These are phyloP conservation scores for Gossypium raimondii DNA, from an alignment of 345 rosid species.

Conservation along the genomic window DNA sequence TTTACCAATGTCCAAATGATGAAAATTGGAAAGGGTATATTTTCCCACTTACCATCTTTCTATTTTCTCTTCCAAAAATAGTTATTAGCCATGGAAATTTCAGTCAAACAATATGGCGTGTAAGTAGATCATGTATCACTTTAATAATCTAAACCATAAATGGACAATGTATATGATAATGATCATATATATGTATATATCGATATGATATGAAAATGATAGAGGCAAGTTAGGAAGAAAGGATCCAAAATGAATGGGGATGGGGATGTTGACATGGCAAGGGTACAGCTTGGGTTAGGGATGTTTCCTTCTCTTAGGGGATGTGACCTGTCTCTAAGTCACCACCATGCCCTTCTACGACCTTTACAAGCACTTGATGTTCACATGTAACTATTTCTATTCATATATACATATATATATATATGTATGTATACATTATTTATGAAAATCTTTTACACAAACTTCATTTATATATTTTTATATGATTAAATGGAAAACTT, in stretches of 20 bases:
- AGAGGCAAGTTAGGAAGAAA: slow-evolving; percentile 24
- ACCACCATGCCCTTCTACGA: slow-evolving; percentile 33
- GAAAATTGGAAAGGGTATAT: slow-evolving; percentile 1
- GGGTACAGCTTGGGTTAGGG: slow-evolving; percentile 53
- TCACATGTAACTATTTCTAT: neutral
- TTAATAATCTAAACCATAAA: neutral
- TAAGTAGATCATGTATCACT: neutral
- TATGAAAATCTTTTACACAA: too few relatives aligned
- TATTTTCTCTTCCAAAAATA: too few relatives aligned
- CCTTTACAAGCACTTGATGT: slow-evolving; percentile 19
- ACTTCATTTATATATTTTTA: neutral
- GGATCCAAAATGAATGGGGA: slow-evolving; percentile 23
- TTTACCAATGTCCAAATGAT: slow-evolving; percentile 14
- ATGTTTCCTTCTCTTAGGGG: slow-evolving; percentile 45
- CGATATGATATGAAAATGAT: neutral
- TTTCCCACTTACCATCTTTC: neutral
- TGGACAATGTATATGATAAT: neutral
- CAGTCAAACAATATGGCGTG: too few relatives aligned
- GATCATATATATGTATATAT: neutral
- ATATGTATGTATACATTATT: too few relatives aligned
- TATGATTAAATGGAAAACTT: neutral
- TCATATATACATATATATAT: too few relatives aligned
- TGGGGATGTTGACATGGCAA: slow-evolving; percentile 42
- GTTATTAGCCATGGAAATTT: too few relatives aligned
- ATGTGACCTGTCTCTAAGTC: slow-evolving; percentile 51